Base-by-base conservation (phyloP, 2,329 filamentous ascomycete species). In the Verticillium zaregamsianum region DNA sequence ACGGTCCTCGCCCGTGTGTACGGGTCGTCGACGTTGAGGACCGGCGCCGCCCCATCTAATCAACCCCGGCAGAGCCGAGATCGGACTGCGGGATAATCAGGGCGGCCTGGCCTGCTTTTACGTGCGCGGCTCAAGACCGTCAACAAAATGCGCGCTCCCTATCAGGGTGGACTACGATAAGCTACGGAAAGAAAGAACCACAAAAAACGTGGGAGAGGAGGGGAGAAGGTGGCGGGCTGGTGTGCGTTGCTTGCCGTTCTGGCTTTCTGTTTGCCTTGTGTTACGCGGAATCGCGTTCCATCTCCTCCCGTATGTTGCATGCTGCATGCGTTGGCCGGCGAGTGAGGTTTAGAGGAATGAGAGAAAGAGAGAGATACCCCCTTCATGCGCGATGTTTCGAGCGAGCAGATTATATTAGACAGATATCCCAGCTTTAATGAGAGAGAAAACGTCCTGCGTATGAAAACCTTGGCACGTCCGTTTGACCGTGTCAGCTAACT, bases 341-440 rank as follows among this genome's bases (percentile, higher is more conserved):
- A 56, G 49, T 12, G 28, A 17, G 59, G 15, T 62, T 23, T 40
- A 45, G 57, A 49, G 40, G 3, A 31, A 28, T 33, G 45, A 45
- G 61, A 62, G n/a, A 61, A 25, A 35, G 33, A 56, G 39, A 60
- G 61, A 59, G 63, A 64, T 64, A 64, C 63, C 63, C 63, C 33
- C 17, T 57, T 32, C n/a, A 25, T 23, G 45, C 45, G 45, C 45
- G 45, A 52, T 52, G 45, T 52, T 52, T 52, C 45, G n/a, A 52
- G 45, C 45, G 45, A 52, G 45, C 45, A 52, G 23, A 52, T 12
- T 28, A 52, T 20, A 52, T 20, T 52, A 23, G n/a, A 52, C 23
- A 52, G 11, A 25, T 52, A 52, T 45, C 28, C 40, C 45, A 52
- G 20, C 45, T 52, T 52, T 52, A 52, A 52, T 52, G 45, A 52